phyloP scores from a whole-genome alignment of 176 grass and related monocot species.

The Zoysia japonica region DNA sequence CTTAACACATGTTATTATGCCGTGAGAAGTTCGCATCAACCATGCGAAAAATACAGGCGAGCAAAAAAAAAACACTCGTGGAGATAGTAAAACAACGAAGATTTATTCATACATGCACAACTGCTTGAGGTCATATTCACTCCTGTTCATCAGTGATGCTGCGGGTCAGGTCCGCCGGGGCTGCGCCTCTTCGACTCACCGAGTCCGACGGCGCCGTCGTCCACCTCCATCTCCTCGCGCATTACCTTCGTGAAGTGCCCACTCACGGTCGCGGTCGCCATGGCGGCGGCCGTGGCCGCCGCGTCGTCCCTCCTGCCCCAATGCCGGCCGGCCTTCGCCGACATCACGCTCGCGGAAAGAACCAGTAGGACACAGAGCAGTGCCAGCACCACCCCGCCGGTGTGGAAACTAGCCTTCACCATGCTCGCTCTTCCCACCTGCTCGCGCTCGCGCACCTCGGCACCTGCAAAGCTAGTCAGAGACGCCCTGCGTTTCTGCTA shows the following conservation, averaged over 20 bases:
- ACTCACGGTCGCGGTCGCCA: neutral
- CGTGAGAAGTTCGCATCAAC: neutral
- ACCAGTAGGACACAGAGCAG: constrained; percentile 31
- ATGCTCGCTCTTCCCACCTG: neutral
- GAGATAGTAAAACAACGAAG: too few species aligned
- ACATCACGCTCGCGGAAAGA: constrained; percentile 19
- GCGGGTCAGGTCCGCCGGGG: constrained; percentile 59
- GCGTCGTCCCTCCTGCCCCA: neutral
- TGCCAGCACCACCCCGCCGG: neutral
- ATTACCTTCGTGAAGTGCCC: neutral
- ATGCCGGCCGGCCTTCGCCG: neutral
- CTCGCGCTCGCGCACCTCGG: too few species aligned
- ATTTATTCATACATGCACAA: neutral
- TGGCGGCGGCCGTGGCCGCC: too few species aligned
- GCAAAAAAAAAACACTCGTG: neutral
- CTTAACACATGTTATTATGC: neutral
- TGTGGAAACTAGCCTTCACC: neutral
- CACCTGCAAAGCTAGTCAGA: neutral
- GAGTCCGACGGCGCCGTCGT: neutral
- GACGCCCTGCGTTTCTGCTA: neutral
- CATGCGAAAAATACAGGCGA: neutral
- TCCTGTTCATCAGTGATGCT: constrained; percentile 46
- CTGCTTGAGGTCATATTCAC: neutral
- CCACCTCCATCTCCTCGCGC: constrained; percentile 17
- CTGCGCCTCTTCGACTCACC: constrained; percentile 55